A percentile compares a stretch with the other conserved stretches of the same genome.
phyloP scores from a whole-genome alignment of 2,329 filamentous ascomycete genomes.

The Aspergillus oerlinghausenensis region DNA sequence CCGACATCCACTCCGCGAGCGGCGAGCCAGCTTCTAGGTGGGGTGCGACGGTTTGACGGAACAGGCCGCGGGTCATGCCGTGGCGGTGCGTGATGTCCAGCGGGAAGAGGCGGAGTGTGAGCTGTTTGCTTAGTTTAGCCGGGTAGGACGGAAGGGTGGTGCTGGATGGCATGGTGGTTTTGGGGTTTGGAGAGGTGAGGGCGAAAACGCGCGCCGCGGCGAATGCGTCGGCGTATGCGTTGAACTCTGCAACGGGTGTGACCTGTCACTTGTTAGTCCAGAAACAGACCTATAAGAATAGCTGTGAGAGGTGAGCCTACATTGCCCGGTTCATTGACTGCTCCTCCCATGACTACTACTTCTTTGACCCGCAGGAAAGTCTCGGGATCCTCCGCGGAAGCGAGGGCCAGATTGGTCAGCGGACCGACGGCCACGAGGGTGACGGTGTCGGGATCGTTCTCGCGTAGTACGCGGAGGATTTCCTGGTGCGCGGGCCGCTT shows the following conservation, averaged over 20 bases:
- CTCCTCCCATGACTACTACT: constrained; percentile 92
- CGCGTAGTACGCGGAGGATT: constrained; percentile 78
- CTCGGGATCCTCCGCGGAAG: constrained; percentile 81
- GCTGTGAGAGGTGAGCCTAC: constrained; percentile 44
- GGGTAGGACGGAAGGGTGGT: constrained; percentile 59
- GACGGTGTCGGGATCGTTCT: constrained; percentile 77
- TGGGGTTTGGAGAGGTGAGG: constrained; percentile 69
- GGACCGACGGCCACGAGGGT: constrained; percentile 89
- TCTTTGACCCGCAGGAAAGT: constrained; percentile 86
- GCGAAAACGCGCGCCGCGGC: constrained; percentile 74
- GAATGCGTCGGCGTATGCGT: constrained; percentile 82
- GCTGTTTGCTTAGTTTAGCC: constrained; percentile 53
- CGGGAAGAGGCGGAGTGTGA: constrained; percentile 68
- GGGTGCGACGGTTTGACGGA: constrained; percentile 52
- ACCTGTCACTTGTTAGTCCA: constrained; percentile 34
- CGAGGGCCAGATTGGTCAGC: constrained; percentile 86
- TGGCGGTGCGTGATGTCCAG: constrained; percentile 74
- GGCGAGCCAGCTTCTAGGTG: constrained; percentile 62
- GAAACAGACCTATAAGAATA: background rate
- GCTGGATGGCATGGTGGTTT: constrained; percentile 70
- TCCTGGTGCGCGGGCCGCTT: constrained; percentile 71
- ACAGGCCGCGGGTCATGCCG: constrained; percentile 58
- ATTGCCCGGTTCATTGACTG: constrained; percentile 75
- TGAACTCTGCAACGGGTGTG: constrained; percentile 86
- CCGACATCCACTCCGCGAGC: constrained; percentile 66